Conservation (phyloP, 163 green algal genomes). For the Coccomyxa subellipsoidea region DNA sequence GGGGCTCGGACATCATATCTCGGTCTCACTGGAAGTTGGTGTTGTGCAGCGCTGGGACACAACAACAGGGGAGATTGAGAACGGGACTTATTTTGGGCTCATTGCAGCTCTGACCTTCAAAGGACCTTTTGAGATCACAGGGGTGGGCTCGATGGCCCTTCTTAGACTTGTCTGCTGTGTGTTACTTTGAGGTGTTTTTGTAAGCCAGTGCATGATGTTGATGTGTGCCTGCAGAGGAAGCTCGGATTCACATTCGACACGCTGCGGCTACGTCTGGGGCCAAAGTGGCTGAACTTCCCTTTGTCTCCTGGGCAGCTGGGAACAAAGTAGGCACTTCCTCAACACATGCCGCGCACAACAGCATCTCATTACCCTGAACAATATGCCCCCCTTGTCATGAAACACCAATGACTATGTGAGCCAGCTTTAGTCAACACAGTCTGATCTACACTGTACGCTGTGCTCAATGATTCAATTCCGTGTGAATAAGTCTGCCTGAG, state of each 20-base stretch:
- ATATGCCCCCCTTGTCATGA: no score
- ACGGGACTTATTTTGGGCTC: slow-evolving; percentile 70
- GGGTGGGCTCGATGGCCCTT: slow-evolving; percentile 14
- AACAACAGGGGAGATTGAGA: slow-evolving; percentile 50
- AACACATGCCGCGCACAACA: no score
- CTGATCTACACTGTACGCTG: no score
- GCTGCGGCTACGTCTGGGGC: slow-evolving; percentile 61
- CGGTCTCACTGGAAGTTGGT: no score
- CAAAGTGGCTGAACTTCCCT: slow-evolving; percentile 40
- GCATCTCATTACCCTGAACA: no score
- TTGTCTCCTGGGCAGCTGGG: slow-evolving; percentile 55
- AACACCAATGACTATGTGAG: no score
- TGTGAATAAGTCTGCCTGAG: not conserved
- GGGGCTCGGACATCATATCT: no score
- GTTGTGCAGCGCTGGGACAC: slow-evolving; percentile 69
- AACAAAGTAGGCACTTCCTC: slow-evolving; percentile 32
- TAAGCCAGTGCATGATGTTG: no score
- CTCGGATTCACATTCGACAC: slow-evolving; percentile 65
- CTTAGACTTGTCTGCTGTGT: not conserved
- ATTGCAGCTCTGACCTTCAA: slow-evolving; percentile 62
- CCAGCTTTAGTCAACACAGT: no score
- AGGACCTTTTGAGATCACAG: slow-evolving; percentile 52
- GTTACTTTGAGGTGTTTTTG: no score
- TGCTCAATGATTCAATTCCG: no score
- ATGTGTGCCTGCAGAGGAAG: slow-evolving; percentile 30